These are phyloP conservation scores for Lactarius evosmus DNA, from an alignment of 768 basidiomycete genomes.

Conservation along the genomic window DNA sequence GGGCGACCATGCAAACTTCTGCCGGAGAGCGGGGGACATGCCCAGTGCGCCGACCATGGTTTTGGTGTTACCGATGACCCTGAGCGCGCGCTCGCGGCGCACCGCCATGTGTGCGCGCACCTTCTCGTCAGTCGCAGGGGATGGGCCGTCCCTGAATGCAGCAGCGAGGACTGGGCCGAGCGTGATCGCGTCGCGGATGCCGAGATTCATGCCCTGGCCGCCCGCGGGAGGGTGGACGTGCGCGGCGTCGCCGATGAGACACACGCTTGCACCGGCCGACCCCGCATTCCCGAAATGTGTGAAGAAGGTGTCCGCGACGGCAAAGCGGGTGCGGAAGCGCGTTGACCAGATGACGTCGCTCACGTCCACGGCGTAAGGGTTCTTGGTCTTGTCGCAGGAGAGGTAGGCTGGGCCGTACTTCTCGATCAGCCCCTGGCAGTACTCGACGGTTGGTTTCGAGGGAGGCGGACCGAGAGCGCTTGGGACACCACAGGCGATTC, in stretches of 20 bases:
- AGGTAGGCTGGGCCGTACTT: constrained; percentile 38
- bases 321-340: constrained; percentile 45
- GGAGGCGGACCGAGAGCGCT: constrained; percentile 37
- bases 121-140: constrained; percentile 33
- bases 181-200: constrained; percentile 49
- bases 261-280: constrained; percentile 25
- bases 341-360: constrained; percentile 44
- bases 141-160: constrained; percentile 32
- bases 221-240: constrained; percentile 54
- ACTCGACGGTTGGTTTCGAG: constrained; percentile 38
- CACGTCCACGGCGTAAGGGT: constrained; percentile 37
- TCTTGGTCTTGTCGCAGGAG: constrained; percentile 38
- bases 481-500: constrained; percentile 43
- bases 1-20: constrained; percentile 29
- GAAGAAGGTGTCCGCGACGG: constrained; percentile 43
- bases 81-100: constrained; percentile 42
- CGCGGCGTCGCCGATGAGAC: constrained; percentile 47
- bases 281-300: constrained; percentile 31
- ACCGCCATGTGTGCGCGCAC: constrained; percentile 38
- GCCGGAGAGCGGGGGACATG: constrained; percentile 32
- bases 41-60: constrained; percentile 32
- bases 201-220: constrained; percentile 58
- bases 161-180: constrained; percentile 43
- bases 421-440: constrained; percentile 45
- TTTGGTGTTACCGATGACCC: constrained; percentile 44